phyloP scores from a whole-genome alignment of 2,329 filamentous ascomycete genomes.

The Hawksworthiomyces lignivorus region DNA sequence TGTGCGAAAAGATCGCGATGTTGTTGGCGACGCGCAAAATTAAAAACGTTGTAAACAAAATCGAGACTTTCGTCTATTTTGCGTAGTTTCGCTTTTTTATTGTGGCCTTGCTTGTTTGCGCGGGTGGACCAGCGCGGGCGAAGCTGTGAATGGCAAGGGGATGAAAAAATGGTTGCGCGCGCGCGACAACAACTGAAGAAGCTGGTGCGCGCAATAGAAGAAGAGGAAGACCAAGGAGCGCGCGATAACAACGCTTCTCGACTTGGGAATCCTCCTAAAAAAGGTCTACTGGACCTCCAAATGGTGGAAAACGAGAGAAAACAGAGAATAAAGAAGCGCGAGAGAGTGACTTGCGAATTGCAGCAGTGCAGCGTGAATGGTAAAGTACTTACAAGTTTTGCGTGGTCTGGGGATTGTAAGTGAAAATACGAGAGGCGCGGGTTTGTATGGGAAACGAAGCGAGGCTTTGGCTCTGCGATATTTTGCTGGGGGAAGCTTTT shows the following conservation, averaged over 20 bases:
- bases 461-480: slow-evolving; percentile 18
- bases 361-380: slow-evolving; percentile 28
- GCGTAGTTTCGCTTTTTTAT: slow-evolving; percentile 4
- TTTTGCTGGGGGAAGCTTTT: slow-evolving; percentile 47
- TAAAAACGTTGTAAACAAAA: slow-evolving; percentile 5
- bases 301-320: neutral
- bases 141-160: slow-evolving; percentile 1
- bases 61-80: slow-evolving; percentile 9
- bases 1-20: slow-evolving; percentile 4
- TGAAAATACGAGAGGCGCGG: slow-evolving; percentile 20
- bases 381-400: slow-evolving; percentile 47
- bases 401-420: slow-evolving; percentile 36
- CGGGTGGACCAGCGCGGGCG: slow-evolving; percentile 9
- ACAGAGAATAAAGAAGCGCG: neutral
- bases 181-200: slow-evolving; percentile 1
- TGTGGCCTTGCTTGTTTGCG: slow-evolving; percentile 2
- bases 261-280: slow-evolving; percentile 1
- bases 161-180: slow-evolving; percentile 1
- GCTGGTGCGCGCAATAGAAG: neutral
- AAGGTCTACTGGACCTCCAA: slow-evolving; percentile 1
- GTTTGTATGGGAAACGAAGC: slow-evolving; percentile 41
- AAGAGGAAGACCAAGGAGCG: neutral
- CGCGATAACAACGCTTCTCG: neutral
- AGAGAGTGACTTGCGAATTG: slow-evolving; percentile 34
- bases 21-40: slow-evolving; percentile 1